Percentiles rank a stretch among this genome's conserved stretches.
phyloP scores from a whole-genome alignment of 2,329 filamentous ascomycete species.

The Dactylellina sp. region DNA sequence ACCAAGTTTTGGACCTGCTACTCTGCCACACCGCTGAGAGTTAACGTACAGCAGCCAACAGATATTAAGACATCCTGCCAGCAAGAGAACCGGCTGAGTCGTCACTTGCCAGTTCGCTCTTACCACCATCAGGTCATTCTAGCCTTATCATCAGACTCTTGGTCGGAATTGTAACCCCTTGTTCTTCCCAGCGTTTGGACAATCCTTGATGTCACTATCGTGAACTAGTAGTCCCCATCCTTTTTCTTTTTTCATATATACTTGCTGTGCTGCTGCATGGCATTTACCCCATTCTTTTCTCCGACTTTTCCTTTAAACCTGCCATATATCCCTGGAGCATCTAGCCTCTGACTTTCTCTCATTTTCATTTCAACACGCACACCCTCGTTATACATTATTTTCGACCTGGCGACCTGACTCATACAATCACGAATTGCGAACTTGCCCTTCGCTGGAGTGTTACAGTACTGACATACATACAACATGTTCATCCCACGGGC shows the following conservation, averaged over 20 bases:
- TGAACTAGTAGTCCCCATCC: background rate
- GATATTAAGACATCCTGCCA: constrained; percentile 38
- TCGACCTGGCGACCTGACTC: background rate
- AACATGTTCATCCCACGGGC: constrained; percentile 50
- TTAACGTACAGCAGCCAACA: constrained; percentile 18
- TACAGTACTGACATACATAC: background rate
- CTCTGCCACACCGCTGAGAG: constrained; percentile 33
- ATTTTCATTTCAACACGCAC: constrained; percentile 17
- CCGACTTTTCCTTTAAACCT: constrained; percentile 37
- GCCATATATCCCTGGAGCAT: constrained; percentile 42
- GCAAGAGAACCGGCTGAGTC: constrained; percentile 18
- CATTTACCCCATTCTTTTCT: constrained; percentile 47
- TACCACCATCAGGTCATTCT: constrained; percentile 54
- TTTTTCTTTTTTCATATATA: constrained; percentile 25
- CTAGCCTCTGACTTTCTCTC: constrained; percentile 12
- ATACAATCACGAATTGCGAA: constrained; percentile 3
- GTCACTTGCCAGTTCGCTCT: constrained; percentile 26
- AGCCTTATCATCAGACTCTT: constrained; percentile 52
- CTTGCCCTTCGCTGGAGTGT: constrained; percentile 24
- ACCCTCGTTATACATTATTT: constrained; percentile 23
- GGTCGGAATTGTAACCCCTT: constrained; percentile 24
- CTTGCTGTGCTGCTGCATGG: constrained; percentile 41
- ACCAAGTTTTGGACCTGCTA: constrained; percentile 25
- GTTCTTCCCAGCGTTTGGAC: constrained; percentile 17
- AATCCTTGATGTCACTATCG: constrained; percentile 48